These are phyloP conservation scores for Eucalyptus viminalis DNA, from an alignment of 345 rosid genomes.

Conservation along the genomic window DNA sequence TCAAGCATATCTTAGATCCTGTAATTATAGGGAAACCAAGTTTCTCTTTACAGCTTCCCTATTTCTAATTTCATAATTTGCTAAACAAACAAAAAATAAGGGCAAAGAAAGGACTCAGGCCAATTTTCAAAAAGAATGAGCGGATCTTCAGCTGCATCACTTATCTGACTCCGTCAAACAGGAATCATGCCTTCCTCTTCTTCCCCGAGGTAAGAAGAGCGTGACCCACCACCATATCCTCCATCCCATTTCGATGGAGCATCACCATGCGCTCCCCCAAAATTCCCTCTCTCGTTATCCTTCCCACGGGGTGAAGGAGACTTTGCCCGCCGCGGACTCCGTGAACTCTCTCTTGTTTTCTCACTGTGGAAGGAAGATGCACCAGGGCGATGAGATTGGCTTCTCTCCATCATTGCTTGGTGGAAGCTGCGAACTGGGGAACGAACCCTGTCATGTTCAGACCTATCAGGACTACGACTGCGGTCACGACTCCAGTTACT, in stretches of 20 bases:
- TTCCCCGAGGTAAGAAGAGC: neutral
- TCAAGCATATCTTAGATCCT: neutral
- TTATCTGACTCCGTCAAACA: neutral
- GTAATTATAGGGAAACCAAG: neutral
- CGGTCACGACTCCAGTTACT: slow-evolving; percentile 13
- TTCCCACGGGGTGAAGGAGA: neutral
- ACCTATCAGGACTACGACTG: slow-evolving; percentile 52
- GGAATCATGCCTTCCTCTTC: slow-evolving; percentile 38
- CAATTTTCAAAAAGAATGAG: neutral
- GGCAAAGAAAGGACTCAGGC: neutral
- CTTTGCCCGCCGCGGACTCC: neutral
- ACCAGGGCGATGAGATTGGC: slow-evolving; percentile 1
- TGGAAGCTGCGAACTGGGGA: slow-evolving; percentile 65
- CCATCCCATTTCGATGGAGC: neutral
- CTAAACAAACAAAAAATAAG: neutral
- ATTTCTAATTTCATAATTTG: neutral
- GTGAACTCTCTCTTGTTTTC: neutral
- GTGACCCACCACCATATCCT: neutral
- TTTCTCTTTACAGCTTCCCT: neutral
- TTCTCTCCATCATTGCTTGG: slow-evolving; percentile 49
- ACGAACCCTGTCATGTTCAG: slow-evolving; percentile 12
- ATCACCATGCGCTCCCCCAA: neutral
- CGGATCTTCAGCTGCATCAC: neutral
- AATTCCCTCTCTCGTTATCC: neutral
- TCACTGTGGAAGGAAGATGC: neutral